Conservation (phyloP, 2,329 filamentous ascomycete species). For the Neurospora sp. region DNA sequence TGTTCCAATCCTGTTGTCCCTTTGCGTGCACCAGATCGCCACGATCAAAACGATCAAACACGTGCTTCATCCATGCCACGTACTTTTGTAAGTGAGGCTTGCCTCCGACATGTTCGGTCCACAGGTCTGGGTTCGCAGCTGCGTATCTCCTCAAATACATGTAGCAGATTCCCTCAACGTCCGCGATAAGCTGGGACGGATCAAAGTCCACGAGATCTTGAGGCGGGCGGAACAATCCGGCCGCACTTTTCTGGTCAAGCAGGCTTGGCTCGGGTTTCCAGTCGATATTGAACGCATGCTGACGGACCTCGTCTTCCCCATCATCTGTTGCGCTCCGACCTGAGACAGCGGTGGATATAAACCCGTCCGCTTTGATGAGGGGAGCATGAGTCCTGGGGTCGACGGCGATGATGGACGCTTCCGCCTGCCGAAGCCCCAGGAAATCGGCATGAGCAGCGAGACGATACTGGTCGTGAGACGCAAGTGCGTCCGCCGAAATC, state of each 20-base stretch:
- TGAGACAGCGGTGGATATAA: neutral
- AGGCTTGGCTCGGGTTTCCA: neutral
- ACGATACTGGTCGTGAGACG: neutral
- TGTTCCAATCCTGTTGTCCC: too few species aligned
- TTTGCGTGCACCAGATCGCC: too few species aligned
- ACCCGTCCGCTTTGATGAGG: neutral
- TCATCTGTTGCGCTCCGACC: neutral
- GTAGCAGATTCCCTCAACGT: neutral
- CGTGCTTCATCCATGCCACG: too few species aligned
- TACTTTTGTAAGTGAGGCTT: too few species aligned
- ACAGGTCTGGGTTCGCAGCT: too few species aligned
- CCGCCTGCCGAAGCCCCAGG: neutral
- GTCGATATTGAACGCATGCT: neutral
- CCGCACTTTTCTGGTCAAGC: neutral
- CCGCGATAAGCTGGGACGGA: neutral
- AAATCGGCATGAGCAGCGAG: neutral
- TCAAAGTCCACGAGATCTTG: neutral
- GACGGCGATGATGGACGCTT: neutral
- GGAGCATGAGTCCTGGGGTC: neutral
- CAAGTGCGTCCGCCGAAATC: neutral
- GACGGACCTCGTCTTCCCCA: neutral
- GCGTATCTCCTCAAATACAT: too few species aligned
- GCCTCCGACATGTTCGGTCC: too few species aligned
- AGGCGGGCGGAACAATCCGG: neutral
- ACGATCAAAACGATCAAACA: too few species aligned